Evolutionary conservation across 305 asterid species (phyloP).

Genomic region (Fraxinus xanthoxyloides): DNA sequence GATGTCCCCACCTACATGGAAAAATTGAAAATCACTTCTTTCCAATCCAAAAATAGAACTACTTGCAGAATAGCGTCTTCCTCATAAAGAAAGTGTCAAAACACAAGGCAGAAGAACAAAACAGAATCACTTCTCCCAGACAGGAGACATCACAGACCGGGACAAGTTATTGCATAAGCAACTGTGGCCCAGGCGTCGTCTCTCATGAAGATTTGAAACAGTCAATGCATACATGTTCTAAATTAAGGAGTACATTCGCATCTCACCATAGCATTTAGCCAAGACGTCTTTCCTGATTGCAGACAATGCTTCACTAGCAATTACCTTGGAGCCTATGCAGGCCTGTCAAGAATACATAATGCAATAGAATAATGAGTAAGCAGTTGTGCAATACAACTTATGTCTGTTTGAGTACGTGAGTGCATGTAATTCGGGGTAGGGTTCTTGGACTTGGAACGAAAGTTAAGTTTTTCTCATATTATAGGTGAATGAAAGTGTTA

Average conservation of each 20-base stretch:
- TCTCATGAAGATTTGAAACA: neutral
- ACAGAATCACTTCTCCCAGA: neutral
- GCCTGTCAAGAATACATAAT: conserved; percentile 50
- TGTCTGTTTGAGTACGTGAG: neutral
- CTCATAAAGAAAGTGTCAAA: neutral
- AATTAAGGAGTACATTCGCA: conserved; percentile 12
- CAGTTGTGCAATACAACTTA: neutral
- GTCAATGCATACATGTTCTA: neutral
- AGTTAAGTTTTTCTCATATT: neutral
- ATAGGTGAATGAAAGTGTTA: neutral
- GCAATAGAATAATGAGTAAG: neutral
- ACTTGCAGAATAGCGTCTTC: neutral
- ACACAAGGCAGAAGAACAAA: conserved; percentile 7
- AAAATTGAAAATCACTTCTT: conserved; percentile 5
- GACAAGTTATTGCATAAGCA: neutral
- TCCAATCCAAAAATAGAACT: neutral
- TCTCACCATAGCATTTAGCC: conserved; percentile 94
- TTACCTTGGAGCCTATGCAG: conserved; percentile 85
- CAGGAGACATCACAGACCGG: neutral
- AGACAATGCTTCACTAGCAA: conserved; percentile 90
- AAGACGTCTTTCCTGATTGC: conserved; percentile 95
- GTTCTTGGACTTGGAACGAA: neutral
- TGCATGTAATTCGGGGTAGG: neutral
- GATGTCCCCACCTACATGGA: conserved; percentile 86
- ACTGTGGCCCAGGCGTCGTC: neutral